These are phyloP conservation scores for Emmonsiellopsis sp. DNA, from an alignment of 2,329 filamentous ascomycete species.

Conservation along the genomic window DNA sequence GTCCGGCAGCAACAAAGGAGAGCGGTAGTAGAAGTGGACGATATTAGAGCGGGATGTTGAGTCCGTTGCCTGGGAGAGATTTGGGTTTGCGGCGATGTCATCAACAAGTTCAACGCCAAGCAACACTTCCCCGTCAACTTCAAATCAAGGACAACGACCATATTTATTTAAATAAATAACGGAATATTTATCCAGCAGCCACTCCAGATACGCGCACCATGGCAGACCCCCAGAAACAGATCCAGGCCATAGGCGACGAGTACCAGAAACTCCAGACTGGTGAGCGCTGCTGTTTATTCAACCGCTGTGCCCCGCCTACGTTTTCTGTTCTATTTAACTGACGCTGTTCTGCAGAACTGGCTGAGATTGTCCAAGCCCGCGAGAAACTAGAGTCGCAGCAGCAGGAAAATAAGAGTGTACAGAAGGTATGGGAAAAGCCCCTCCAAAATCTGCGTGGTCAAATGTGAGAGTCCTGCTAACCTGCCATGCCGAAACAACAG, in stretches of 20 bases:
- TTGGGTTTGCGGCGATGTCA: neutral
- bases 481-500: conserved; percentile 33
- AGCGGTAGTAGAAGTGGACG: neutral
- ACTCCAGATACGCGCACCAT: conserved; percentile 34
- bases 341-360: conserved; percentile 55
- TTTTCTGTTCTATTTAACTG: neutral
- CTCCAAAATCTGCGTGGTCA: no score
- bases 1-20: neutral
- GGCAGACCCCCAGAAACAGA: conserved; percentile 64
- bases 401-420: conserved; percentile 83
- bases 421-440: conserved; percentile 64
- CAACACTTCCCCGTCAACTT: neutral
- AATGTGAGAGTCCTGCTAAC: no score
- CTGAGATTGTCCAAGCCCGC: conserved; percentile 63
- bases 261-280: conserved; percentile 82
- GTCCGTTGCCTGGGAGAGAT: neutral
- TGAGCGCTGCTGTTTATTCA: conserved; percentile 28
- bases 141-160: neutral
- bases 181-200: neutral
- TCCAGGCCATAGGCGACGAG: conserved; percentile 78
- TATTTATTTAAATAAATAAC: neutral
- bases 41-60: neutral
- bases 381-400: conserved; percentile 89
- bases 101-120: neutral
- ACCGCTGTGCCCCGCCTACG: neutral